Evolutionary conservation across 129 eudicot species (phyloP).

Genomic region (Ambrosia artemisiifolia): DNA sequence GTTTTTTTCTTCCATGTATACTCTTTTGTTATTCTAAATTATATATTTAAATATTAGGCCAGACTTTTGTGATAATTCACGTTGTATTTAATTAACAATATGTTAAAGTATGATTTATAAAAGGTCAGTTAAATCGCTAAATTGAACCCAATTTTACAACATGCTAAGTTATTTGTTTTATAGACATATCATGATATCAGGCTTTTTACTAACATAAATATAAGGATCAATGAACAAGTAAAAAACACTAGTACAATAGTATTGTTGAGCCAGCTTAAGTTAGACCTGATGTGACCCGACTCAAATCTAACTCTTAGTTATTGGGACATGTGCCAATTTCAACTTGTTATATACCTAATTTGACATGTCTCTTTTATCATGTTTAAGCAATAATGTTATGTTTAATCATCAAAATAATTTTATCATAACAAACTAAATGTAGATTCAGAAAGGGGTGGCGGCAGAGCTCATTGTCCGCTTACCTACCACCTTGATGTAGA

Average conservation of each 20-base stretch:
- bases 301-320: background rate
- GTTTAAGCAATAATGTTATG: background rate
- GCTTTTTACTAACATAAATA: background rate
- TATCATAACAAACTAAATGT: no score
- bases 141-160: background rate
- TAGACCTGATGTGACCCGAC: background rate
- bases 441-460: no score
- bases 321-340: background rate
- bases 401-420: background rate
- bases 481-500: no score
- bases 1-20: background rate
- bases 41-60: no score
- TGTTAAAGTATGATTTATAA: background rate
- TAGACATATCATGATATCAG: background rate
- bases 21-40: no score
- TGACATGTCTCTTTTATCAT: background rate
- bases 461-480: no score
- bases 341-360: background rate
- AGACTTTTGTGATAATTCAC: no score
- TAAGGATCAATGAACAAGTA: no score
- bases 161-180: background rate
- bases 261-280: no score
- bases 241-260: no score
- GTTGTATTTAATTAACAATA: no score
- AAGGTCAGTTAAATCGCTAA: background rate